Base-by-base conservation (phyloP, 805 yeast species). In the Ogataea saltuana region DNA sequence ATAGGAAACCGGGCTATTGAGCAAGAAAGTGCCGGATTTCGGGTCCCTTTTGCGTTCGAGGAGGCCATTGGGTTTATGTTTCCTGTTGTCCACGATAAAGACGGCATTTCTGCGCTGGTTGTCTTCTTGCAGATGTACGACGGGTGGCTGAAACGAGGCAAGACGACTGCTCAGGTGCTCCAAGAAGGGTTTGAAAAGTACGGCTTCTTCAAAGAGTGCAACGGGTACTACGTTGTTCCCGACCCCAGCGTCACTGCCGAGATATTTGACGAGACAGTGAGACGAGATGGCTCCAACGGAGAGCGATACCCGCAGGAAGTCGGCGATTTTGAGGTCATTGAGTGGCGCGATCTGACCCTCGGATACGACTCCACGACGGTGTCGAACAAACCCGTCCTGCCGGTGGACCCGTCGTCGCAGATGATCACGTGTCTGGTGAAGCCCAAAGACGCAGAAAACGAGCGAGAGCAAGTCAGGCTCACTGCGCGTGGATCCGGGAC, bases 51-150 rank as follows among this genome's bases (percentile, higher is more conserved):
- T 68, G 97, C 87, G 0, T 91, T 76, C 60, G 99, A 91, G 64
- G 99, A 91, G 60, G 98, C 98, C 2, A 85, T 91, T 51, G 99
- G 99, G 1, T 91, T 80, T 67, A 88, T 91, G 97, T 88, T 89
- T 56, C 67, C 78, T 16, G 74, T 79, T 13, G 85, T 86, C 32
- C 88, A 86, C 62, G 99, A 91, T 61, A 91, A 91, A 64, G 99
- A 91, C 60, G 99, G 99, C 0, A 76, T 93, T 11, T 69, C 88
- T 19, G 97, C 98, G 0, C 76, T 88, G 3, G 64, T 73, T 6
- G 76, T 88, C 10, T 91, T 88, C 65, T 64, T 88, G 25, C 95
- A 86, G 62, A 73, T 89, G 63, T 79, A 78, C 46, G 67, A 70
- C 33, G 45, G 55, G 21, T 81, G 90, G 83, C 43, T 61, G 2